Base-by-base conservation (phyloP, 192 early-diverging fungal species). In the Podila horticola region DNA sequence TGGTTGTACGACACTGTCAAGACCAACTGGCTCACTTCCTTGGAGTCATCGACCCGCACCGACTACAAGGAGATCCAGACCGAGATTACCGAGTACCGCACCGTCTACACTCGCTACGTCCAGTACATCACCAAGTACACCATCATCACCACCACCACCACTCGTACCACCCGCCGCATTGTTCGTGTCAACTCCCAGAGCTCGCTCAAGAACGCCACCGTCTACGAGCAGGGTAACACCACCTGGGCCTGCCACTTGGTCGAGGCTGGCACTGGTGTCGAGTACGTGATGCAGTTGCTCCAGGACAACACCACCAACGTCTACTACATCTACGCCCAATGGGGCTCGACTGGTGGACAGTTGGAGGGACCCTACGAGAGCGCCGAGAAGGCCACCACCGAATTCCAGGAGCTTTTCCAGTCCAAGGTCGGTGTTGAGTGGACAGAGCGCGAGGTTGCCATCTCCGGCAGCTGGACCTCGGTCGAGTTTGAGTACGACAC, bases 301-400 rank as follows among this genome's bases (percentile, higher is more conserved):
- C 66, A 31, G 58, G 61, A 79, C 20, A 72, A 79, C 75, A 72
- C 60, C 38, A 67, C 52, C 36, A 62, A 71, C 28, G 61, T 58
- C 6, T 79, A 72, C 69, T 79, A 79, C 70, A 72, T 79, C 70
- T 79, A 79, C 66, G 66, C 72, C 45, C 75, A 79, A 48, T 79
- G 75, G 75, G 75, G 75, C 15, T 79, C 75, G 2, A 72, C 61
- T 30, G 69, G 62, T 5, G 75, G 75, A 30, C 58, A 66, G 30
- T 60, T 79, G 15, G 75, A 79, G 31, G 75, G 75, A 28, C 75
- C 75, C 20, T 79, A 79, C 48, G 59, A 79, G 41, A 79, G 45
- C 31, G 51, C 52, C 6, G 70, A 79, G 65, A n/a, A 29, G 20
- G 69, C 75, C 58, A 71, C 64, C 5, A 34, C 26, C 58, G 70